Evolutionary conservation across 2,329 filamentous ascomycete genomes (phyloP).

Genomic region (Scytalidium sp.): DNA sequence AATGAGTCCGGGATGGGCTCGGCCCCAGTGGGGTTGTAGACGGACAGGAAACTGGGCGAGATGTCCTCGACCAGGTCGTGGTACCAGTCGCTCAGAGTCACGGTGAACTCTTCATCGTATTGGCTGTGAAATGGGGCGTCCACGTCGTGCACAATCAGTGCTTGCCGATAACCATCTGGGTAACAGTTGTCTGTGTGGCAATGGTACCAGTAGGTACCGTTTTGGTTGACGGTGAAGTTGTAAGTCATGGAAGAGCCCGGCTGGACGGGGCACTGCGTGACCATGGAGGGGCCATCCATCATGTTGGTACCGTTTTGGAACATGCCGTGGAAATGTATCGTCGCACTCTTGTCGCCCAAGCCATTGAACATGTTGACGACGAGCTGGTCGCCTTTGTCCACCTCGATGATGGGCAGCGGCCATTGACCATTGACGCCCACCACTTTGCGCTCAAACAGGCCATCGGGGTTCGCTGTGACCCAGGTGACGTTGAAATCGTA

Average conservation of each 20-base stretch:
- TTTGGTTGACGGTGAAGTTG: constrained; percentile 59
- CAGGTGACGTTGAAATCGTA: constrained; percentile 70
- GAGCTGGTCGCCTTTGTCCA: constrained; percentile 56
- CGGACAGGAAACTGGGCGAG: constrained; percentile 59
- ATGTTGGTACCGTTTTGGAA: constrained; percentile 70
- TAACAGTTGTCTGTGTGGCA: constrained; percentile 64
- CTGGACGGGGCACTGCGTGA: constrained; percentile 66
- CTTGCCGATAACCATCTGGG: constrained; percentile 62
- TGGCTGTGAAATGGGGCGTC: constrained; percentile 44
- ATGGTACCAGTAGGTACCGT: constrained; percentile 58
- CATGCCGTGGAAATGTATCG: constrained; percentile 74
- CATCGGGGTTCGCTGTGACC: constrained; percentile 72
- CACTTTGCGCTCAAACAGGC: constrained; percentile 57
- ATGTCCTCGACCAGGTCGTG: constrained; percentile 38
- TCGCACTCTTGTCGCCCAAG: constrained; percentile 30
- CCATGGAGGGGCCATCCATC: constrained; percentile 57
- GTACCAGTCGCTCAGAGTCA: constrained; percentile 59
- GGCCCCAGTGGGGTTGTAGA: constrained; percentile 22
- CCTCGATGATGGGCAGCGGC: constrained; percentile 67
- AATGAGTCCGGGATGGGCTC: constrained; percentile 66
- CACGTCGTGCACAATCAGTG: constrained; percentile 58
- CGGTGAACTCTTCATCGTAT: constrained; percentile 56
- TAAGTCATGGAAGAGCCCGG: constrained; percentile 63
- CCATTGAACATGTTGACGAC: constrained; percentile 34
- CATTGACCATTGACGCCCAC: constrained; percentile 77